Evolutionary conservation across 768 basidiomycete species (phyloP).

Genomic region (Rhizopogon rudus): DNA sequence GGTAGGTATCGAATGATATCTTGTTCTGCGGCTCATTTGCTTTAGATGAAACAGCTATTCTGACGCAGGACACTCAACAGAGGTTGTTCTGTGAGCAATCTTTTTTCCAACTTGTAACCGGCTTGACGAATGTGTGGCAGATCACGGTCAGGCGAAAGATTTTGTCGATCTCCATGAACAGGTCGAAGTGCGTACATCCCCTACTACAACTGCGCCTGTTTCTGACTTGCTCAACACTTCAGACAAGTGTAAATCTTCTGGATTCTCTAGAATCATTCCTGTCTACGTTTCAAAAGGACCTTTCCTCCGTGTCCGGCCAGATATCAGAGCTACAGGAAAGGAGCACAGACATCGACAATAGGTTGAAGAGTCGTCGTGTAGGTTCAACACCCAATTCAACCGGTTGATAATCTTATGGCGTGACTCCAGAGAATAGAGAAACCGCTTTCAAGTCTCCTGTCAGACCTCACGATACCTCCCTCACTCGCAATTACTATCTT

Average conservation of each 20-base stretch:
- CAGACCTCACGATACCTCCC: conserved; percentile 81
- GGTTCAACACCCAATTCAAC: conserved; percentile 15
- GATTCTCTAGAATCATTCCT: conserved; percentile 89
- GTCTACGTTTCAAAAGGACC: conserved; percentile 91
- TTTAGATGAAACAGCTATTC: background rate
- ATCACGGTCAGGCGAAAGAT: conserved; percentile 45
- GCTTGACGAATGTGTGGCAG: conserved; percentile 14
- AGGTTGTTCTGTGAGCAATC: background rate
- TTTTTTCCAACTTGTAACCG: background rate
- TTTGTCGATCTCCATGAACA: conserved; percentile 90
- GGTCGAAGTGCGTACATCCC: conserved; percentile 55
- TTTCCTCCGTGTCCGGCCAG: conserved; percentile 92
- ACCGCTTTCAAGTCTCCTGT: conserved; percentile 75
- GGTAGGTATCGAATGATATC: background rate
- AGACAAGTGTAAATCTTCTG: conserved; percentile 85
- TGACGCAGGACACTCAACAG: background rate
- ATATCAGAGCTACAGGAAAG: conserved; percentile 91
- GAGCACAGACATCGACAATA: conserved; percentile 86
- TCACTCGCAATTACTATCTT: conserved; percentile 69
- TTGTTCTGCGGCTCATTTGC: background rate
- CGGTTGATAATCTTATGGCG: background rate
- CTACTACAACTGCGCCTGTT: background rate
- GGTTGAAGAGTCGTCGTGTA: conserved; percentile 82
- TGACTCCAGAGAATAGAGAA: conserved; percentile 75
- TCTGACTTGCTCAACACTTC: conserved; percentile 6